Conservation (phyloP, 2,329 filamentous ascomycete genomes). For the Rachicladosporium sp. region DNA sequence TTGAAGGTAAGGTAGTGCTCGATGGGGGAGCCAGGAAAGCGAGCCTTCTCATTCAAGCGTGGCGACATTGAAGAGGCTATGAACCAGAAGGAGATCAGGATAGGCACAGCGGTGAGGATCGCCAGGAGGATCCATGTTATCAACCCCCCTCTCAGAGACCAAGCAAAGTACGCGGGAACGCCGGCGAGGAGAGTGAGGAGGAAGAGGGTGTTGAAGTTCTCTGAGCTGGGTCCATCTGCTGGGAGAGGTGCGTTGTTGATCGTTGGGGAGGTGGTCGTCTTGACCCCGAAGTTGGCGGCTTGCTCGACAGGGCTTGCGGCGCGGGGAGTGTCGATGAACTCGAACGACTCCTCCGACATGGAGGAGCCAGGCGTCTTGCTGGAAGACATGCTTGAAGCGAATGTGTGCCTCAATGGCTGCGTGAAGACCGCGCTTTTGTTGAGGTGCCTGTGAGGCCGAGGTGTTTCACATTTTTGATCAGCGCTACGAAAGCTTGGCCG, state of each 20-base stretch:
- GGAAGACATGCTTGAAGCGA: no score
- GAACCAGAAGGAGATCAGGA: conserved; percentile 74
- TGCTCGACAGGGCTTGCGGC: conserved; percentile 40
- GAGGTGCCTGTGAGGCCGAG: no score
- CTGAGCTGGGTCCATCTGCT: conserved; percentile 67
- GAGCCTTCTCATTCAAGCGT: conserved; percentile 85
- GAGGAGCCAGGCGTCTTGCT: conserved; percentile 10
- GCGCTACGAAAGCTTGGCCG: no score
- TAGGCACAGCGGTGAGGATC: conserved; percentile 63
- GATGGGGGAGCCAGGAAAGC: conserved; percentile 70
- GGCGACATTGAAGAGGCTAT: conserved; percentile 68
- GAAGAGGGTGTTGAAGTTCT: conserved; percentile 63
- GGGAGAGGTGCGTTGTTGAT: conserved; percentile 56
- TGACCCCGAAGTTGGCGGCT: conserved; percentile 46
- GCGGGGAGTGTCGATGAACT: conserved; percentile 54
- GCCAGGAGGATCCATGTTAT: conserved; percentile 83
- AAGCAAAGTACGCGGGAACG: conserved; percentile 69
- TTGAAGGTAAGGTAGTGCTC: conserved; percentile 87
- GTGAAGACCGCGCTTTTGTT: no score
- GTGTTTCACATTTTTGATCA: no score
- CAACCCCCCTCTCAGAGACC: conserved; percentile 71
- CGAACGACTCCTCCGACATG: conserved; percentile 43
- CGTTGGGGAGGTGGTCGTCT: conserved; percentile 45
- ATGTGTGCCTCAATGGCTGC: no score
- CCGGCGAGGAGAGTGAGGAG: conserved; percentile 58